A percentile compares a stretch with the other conserved stretches of the same genome.
These are phyloP conservation scores for Fomitopsis pulvina DNA, from an alignment of 768 basidiomycete genomes.

Conservation along the genomic window DNA sequence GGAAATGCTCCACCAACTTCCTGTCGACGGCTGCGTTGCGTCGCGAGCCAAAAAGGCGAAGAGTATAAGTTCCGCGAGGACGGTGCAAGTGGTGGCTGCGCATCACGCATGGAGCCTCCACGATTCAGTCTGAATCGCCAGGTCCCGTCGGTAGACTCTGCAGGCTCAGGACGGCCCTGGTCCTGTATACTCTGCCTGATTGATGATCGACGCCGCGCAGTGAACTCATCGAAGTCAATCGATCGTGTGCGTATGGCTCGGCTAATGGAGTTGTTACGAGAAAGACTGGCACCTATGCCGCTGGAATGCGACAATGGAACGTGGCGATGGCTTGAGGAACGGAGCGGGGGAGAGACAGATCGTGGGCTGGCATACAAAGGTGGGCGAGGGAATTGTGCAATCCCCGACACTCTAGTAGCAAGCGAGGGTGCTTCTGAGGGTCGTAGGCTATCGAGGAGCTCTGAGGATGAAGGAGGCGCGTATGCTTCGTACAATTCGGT, in stretches of 20 bases:
- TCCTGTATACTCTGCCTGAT: conserved; percentile 26
- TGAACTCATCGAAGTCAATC: conserved; percentile 70
- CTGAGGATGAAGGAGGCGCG: conserved; percentile 3
- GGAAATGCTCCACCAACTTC: conserved; percentile 2
- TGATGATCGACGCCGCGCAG: conserved; percentile 52
- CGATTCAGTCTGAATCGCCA: conserved; percentile 8
- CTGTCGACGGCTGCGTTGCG: neutral
- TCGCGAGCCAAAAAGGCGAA: no score
- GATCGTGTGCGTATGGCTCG: conserved; percentile 47
- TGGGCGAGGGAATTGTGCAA: neutral
- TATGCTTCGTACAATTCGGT: conserved; percentile 64
- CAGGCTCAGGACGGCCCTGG: conserved; percentile 6
- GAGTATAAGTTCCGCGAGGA: no score
- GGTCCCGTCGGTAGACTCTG: conserved; percentile 13
- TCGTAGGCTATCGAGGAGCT: conserved; percentile 8
- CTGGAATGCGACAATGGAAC: neutral
- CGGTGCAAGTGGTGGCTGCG: neutral
- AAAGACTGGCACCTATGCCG: neutral
- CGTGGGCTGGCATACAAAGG: no score
- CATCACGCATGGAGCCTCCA: neutral
- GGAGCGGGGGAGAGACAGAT: conserved; percentile 6
- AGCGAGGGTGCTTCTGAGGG: conserved; percentile 1
- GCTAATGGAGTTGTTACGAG: conserved; percentile 55
- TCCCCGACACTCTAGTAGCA: conserved; percentile 1
- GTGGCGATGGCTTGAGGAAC: conserved; percentile 1